Evolutionary conservation across 179 eudicot genomes (phyloP).

Genomic region (Camellia oleifera): DNA sequence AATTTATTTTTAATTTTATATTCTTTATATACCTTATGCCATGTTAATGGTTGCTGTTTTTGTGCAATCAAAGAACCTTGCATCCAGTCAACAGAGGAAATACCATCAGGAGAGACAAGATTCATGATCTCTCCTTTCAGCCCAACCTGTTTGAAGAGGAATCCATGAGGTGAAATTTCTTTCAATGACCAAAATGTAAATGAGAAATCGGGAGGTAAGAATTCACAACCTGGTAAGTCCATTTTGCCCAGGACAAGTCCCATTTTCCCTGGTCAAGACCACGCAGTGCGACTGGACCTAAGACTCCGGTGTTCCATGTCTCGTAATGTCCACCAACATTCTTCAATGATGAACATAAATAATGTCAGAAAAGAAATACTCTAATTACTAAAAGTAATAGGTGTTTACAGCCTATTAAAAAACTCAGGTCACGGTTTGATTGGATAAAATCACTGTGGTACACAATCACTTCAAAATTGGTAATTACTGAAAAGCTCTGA

Average conservation of each 20-base stretch:
- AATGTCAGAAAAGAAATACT: background rate
- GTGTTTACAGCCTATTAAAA: background rate
- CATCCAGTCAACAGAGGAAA: constrained; percentile 70
- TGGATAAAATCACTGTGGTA: background rate
- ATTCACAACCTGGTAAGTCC: constrained; percentile 81
- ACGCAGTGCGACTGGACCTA: constrained; percentile 79
- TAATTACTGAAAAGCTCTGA: background rate
- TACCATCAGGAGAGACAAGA: constrained; percentile 50
- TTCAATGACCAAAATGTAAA: background rate
- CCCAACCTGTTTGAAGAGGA: constrained; percentile 60
- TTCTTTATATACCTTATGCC: constrained; percentile 82
- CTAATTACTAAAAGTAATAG: background rate
- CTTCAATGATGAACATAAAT: constrained; percentile 33
- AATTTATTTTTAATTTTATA: background rate
- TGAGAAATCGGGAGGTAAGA: background rate
- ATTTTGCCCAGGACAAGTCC: constrained; percentile 82
- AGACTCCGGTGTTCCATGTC: constrained; percentile 71
- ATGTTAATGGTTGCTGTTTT: constrained; percentile 75
- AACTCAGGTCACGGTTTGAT: background rate
- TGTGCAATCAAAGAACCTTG: constrained; percentile 62
- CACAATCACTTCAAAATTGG: background rate
- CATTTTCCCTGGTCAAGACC: constrained; percentile 76
- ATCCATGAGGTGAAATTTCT: background rate
- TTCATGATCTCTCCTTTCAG: constrained; percentile 87
- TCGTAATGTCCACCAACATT: constrained; percentile 87